Base-by-base conservation (phyloP, 345 rosid genomes). In the Tarenaya hassleriana region DNA sequence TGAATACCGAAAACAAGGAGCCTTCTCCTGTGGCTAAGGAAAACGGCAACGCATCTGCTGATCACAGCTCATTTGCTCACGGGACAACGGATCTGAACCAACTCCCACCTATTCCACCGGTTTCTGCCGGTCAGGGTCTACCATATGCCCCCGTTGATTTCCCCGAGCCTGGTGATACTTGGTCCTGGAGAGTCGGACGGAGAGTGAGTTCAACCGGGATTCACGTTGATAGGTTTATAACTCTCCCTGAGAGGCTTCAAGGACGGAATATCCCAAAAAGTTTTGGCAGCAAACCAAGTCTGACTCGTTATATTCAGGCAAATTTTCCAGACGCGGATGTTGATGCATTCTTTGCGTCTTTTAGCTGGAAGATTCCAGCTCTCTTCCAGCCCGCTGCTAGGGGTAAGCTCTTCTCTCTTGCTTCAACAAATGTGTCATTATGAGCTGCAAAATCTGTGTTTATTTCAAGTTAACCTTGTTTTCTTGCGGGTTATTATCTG, bases 121-220 rank as follows among this genome's bases (percentile, higher is more conserved):
- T 44, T 8, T 61, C 68, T 44, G 32, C 17, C 0, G 98, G 98
- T 34, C 78, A 78, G 63, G 98, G 95, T 49, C 72, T 84, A 51
- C 95, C 98, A 4, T 91, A 71, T 79, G 98, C 98, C 8, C 96
- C 96, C 32, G 64, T 62, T 0, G 61, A 91, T 71, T 84, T 79
- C 53, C 96, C 96, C 0, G 77, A 77, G 43, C 74, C 85, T 0
- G 96, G 96, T 10, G 96, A 91, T 64, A 72, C 58, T 32, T 91
- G 98, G 96, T 53, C 54, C 35, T 91, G 98, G 98, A 78, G 64
- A 56, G 98, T 87, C 47, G 98, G 98, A 56, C 84, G 16, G 67
- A 77, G 96, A 74, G 73, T 69, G 40, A 56, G 37, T 34, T 9
- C 0, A 42, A 34, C 63, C 5, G 96, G 96, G 12, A 47, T 73